Evolutionary conservation across 2,329 filamentous ascomycete genomes (phyloP), one percentile per base, ranked within the genome.

Genomic region (Aciculosporium take): DNA sequence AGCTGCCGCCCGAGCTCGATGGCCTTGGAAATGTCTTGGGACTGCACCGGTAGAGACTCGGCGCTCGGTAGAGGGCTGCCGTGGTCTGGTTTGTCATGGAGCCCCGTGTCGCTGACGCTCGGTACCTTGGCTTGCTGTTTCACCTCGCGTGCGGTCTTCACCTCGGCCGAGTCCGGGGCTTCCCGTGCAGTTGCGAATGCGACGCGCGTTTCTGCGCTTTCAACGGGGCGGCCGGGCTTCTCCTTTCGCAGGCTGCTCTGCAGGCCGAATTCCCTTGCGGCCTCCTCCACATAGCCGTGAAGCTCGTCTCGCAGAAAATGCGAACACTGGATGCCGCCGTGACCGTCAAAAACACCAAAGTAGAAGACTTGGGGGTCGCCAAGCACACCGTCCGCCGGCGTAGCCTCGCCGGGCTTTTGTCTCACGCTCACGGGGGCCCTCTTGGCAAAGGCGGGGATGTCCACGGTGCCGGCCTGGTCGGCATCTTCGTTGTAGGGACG

Each of bases 301-400:
- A 98, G 65, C 54, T 83, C 76, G 45, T 95, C 84, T 44, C 79
- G 73, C 49, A 96, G 62, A 52, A 94, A 96, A 15, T 81, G 79
- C 45, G 86, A 87, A 60, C 91, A 96, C 58, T 94, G 84, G 17
- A 68, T 74, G 17, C 91, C 91, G 8, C 91, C 91, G 63, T 98
- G 91, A 3, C 91, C 91, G 60, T 98, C 91, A 55, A 96, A 98
- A 1, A 96, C 79, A 1, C 76, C 88, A 69, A 95, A 98, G 61
- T 96, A 98, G 61, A 98, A 98, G 27, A 96, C 81, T 57, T 96
- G 89, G 1, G 89, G 89, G 56, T 96, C 89, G 2, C 89, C 89
- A 47, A 76, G 83, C 2, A 83, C 76, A 48, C 80, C 83, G 44
- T 84, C 83, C 5, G 85, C 84, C 8, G 70, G 76, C 20, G 74